Evolutionary conservation across 2,329 filamentous ascomycete species (phyloP).

Genomic region (Xylariaceae sp.): DNA sequence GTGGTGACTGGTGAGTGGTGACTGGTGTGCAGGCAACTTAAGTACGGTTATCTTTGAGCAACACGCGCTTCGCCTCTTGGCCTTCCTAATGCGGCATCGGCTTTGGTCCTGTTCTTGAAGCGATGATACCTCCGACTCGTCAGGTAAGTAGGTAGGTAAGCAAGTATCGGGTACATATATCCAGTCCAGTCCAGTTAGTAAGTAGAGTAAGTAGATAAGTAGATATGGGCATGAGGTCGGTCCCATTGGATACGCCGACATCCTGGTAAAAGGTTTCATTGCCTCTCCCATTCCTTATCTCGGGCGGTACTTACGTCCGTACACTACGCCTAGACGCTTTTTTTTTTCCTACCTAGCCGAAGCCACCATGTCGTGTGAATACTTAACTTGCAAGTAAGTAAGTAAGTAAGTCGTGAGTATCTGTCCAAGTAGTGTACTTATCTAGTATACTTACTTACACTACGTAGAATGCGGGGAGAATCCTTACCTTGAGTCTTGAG

Average conservation of each 20-base stretch:
- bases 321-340: no score
- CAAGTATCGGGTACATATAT: neutral
- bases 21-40: neutral
- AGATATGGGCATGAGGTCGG: conserved; percentile 7
- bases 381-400: no score
- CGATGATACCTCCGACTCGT: neutral
- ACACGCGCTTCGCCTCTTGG: conserved; percentile 3
- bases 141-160: neutral
- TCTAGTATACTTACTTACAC: neutral
- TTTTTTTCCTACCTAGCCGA: neutral
- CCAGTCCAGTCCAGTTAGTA: neutral
- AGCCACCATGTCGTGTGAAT: neutral
- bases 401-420: no score
- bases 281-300: conserved; percentile 6
- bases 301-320: neutral
- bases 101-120: conserved; percentile 1
- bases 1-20: neutral
- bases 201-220: neutral
- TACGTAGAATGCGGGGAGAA: neutral
- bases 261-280: conserved; percentile 3
- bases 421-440: no score
- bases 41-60: neutral
- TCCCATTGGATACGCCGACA: conserved; percentile 11
- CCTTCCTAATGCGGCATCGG: conserved; percentile 18
- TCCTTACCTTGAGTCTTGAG: neutral